These are phyloP conservation scores for Chondrostereum purpureum DNA, from an alignment of 1,284 basidiomycete species.

Conservation along the genomic window DNA sequence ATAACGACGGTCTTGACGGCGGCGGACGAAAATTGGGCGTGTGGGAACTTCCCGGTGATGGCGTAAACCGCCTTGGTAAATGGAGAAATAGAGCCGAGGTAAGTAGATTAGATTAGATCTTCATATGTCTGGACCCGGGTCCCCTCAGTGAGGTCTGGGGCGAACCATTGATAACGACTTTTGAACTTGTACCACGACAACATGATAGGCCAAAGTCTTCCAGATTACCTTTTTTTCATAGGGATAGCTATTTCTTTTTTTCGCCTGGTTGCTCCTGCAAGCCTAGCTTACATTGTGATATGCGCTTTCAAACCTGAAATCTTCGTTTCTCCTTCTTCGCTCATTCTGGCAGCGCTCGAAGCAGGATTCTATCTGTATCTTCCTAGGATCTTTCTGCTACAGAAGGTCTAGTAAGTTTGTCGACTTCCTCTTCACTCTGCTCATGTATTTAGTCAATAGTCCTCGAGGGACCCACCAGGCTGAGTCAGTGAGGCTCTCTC, in stretches of 20 bases:
- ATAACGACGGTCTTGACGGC: neutral
- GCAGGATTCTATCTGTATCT: constrained; percentile 44
- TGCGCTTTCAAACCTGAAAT: constrained; percentile 22
- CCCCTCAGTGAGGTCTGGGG: too few relatives aligned
- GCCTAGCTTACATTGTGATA: constrained; percentile 31
- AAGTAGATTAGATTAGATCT: too few relatives aligned
- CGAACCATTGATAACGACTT: too few relatives aligned
- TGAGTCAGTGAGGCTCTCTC: constrained; percentile 30
- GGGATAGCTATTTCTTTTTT: constrained; percentile 38
- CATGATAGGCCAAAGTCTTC: constrained; percentile 40
- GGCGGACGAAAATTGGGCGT: neutral
- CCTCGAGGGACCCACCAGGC: constrained; percentile 31
- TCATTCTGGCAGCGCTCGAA: constrained; percentile 35
- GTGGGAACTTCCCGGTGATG: neutral
- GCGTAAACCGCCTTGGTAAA: too few relatives aligned
- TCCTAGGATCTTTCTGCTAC: constrained; percentile 36
- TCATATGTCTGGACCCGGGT: too few relatives aligned
- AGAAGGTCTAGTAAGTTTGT: constrained; percentile 37
- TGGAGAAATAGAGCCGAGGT: too few relatives aligned
- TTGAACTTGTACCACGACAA: too few relatives aligned
- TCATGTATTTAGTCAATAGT: too few relatives aligned
- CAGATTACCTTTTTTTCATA: constrained; percentile 52
- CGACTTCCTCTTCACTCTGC: constrained; percentile 20
- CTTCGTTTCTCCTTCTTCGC: constrained; percentile 25
- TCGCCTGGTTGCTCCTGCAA: constrained; percentile 42